phyloP scores from a whole-genome alignment of 169 alveolate genomes.

The Plasmodium billcollinsi region DNA sequence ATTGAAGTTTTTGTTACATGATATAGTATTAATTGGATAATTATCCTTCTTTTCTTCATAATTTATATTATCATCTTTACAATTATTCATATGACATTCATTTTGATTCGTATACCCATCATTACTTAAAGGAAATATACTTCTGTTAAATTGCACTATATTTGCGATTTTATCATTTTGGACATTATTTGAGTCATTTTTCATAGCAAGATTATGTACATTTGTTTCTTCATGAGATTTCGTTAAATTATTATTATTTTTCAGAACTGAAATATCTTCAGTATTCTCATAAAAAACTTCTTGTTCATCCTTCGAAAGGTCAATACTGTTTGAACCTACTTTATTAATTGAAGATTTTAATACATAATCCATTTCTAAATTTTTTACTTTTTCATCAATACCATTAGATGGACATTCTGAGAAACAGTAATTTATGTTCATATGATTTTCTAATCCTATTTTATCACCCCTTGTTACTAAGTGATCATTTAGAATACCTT shows the following conservation, averaged over 20 bases:
- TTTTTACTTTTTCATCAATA: constrained; percentile 1
- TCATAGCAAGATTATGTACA: background rate
- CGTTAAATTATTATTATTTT: no score
- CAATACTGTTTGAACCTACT: no score
- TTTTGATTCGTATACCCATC: constrained; percentile 5
- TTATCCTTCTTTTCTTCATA: background rate
- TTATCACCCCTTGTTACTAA: background rate
- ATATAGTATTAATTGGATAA: constrained; percentile 8
- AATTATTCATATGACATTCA: constrained; percentile 11
- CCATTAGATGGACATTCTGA: background rate
- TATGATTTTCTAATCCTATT: constrained; percentile 7
- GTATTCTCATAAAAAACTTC: no score
- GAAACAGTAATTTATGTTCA: constrained; percentile 9
- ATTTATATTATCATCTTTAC: constrained; percentile 19
- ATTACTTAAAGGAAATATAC: background rate
- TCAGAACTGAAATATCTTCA: no score
- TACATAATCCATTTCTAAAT: background rate
- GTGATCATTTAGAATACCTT: constrained; percentile 38
- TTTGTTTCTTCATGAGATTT: no score
- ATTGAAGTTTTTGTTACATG: background rate
- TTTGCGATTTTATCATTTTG: constrained; percentile 19
- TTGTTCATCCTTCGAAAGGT: no score
- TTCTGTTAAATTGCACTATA: constrained; percentile 8
- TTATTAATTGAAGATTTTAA: no score
- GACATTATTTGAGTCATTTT: background rate